A percentile compares a stretch with the other conserved stretches of the same genome.
phyloP scores from a whole-genome alignment of 2,329 filamentous ascomycete genomes.

The Xylariaceae sp. region DNA sequence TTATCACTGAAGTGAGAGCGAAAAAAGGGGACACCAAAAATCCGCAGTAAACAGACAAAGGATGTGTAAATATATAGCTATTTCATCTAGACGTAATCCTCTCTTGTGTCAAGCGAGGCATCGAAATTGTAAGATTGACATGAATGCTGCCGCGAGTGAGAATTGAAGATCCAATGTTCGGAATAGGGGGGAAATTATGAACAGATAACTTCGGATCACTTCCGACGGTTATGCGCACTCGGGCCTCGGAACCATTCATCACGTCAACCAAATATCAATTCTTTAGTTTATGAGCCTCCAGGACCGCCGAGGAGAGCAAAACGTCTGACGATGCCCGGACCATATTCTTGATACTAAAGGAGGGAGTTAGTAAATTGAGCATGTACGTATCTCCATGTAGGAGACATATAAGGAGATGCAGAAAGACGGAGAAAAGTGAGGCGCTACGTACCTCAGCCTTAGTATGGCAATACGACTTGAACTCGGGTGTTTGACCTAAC shows the following conservation, averaged over 20 bases:
- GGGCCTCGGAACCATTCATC: not conserved
- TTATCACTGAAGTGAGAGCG: not conserved
- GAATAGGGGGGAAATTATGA: not conserved
- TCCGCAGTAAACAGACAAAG: not conserved
- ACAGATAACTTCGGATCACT: not conserved
- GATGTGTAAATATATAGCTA: not conserved
- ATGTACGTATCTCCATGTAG: not conserved
- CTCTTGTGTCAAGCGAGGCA: not conserved
- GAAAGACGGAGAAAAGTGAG: not conserved
- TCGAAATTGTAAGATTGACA: not conserved
- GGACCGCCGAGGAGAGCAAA: slow-evolving; percentile 92
- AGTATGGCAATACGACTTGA: slow-evolving; percentile 97
- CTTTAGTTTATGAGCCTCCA: slow-evolving; percentile 59
- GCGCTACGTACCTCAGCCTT: slow-evolving; percentile 60
- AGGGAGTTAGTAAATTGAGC: not conserved
- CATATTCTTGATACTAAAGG: slow-evolving; percentile 82
- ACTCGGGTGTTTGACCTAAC: slow-evolving; percentile 94
- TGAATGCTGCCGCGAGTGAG: not conserved
- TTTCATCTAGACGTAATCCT: not conserved
- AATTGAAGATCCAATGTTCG: not conserved
- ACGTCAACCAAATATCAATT: not conserved
- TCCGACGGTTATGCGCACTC: not conserved
- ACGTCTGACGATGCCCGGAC: slow-evolving; percentile 88
- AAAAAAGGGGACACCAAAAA: not conserved
- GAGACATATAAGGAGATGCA: not conserved